Percentiles rank a stretch among this genome's conserved stretches.
These are phyloP conservation scores for Cordyceps cateniannulata DNA, from an alignment of 2,329 filamentous ascomycete species.

Conservation along the genomic window DNA sequence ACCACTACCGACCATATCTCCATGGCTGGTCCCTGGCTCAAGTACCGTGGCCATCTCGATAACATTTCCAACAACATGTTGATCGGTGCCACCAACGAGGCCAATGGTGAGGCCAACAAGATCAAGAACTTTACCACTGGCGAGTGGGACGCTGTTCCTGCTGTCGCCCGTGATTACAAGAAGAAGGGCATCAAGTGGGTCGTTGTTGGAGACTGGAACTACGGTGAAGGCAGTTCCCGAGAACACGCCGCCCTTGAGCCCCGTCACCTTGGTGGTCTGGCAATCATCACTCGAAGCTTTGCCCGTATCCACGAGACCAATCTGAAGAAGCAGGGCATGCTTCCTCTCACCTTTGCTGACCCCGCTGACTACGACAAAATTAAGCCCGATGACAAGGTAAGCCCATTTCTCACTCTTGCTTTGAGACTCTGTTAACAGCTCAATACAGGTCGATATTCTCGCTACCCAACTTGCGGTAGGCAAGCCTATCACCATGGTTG, in stretches of 20 bases:
- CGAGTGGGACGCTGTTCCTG: slow-evolving; percentile 82
- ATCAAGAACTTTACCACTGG: slow-evolving; percentile 84
- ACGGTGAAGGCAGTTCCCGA: slow-evolving; percentile 94
- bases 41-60: slow-evolving; percentile 97
- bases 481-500: slow-evolving; percentile 84
- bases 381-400: slow-evolving; percentile 76
- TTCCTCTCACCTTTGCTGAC: slow-evolving; percentile 90
- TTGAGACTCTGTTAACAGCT: slow-evolving; percentile 15
- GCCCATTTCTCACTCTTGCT: slow-evolving; percentile 15
- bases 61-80: slow-evolving; percentile 99
- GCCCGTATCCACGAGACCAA: slow-evolving; percentile 99
- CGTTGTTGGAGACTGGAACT: slow-evolving; percentile 99
- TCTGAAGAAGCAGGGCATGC: slow-evolving; percentile 99
- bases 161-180: slow-evolving; percentile 97
- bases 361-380: slow-evolving; percentile 98
- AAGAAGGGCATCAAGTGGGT: slow-evolving; percentile 94
- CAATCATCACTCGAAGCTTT: slow-evolving; percentile 92
- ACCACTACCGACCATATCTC: slow-evolving; percentile 97
- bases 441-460: slow-evolving; percentile 64
- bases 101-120: slow-evolving; percentile 97
- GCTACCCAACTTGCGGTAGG: slow-evolving; percentile 86
- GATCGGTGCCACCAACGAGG: slow-evolving; percentile 93
- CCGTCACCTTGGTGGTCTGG: slow-evolving; percentile 91
- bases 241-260: slow-evolving; percentile 98
- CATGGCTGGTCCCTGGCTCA: slow-evolving; percentile 94